Base-by-base conservation (phyloP, 441 rosid species). In the Geranium incanum region DNA sequence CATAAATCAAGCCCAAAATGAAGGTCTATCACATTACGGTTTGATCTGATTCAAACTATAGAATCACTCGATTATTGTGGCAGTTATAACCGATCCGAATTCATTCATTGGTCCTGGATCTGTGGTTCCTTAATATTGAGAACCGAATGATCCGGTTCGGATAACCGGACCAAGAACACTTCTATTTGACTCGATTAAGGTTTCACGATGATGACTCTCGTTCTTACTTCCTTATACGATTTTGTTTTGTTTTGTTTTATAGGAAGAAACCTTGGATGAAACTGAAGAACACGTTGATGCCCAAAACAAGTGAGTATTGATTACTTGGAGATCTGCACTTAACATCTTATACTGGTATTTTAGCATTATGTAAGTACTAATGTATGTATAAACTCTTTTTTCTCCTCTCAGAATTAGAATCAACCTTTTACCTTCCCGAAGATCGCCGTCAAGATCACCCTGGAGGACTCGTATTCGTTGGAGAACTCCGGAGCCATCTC, bases 181-280 rank as follows among this genome's bases (percentile, higher is more conserved):
- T 28, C 33, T 36, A 16, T 48, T 50, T 1, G 23, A 21, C 9
- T 67, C 19, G 3, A 11, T 19, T 12, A 13, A 16, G 2, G 33
- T 15, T 62, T 12, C 13, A 4, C 71, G 39, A 59, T 52, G 50
- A 43, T 12, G 50, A 21, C 55, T 18, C 36, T 4, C 64, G 41
- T 65, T 66, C 33, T 28, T 28, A 28, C 33, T 28, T 28, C 33
- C 33, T 28, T 28, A 28, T 28, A 2, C 33, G 33, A 28, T 28
- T 28, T n/a, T 67, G 69, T 28, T 76, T 21, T 21, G 21, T 21
- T 21, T 28, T 28, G 33, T 28, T 28, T 28, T 62, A 21, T 74
- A 91, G 96, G 96, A 86, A 76, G 98, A 91, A 78, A 93, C 91
- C 73, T 73, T 78, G 50, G 97, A 93, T 67, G 96, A 91, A 78